phyloP scores from a whole-genome alignment of 2,329 filamentous ascomycete genomes.

The Elsinoe australis region DNA sequence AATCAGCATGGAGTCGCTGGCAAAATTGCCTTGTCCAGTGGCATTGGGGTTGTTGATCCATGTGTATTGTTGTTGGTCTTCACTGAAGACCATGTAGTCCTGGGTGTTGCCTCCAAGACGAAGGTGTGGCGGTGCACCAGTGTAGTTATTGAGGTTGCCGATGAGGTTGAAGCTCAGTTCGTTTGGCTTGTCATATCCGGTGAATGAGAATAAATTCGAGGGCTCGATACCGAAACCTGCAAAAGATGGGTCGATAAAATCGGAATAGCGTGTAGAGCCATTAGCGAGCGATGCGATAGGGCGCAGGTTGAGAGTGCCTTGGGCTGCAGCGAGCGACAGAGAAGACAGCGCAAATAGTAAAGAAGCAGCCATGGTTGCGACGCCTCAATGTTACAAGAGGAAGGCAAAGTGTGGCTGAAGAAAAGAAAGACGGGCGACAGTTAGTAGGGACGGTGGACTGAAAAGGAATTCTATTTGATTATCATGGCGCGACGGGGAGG shows the following conservation, averaged over 20 bases:
- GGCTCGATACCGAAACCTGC: slow-evolving; percentile 48
- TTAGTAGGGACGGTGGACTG: too few relatives aligned
- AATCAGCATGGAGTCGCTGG: slow-evolving; percentile 39
- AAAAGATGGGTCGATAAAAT: slow-evolving; percentile 37
- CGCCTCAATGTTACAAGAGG: too few relatives aligned
- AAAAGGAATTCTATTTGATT: too few relatives aligned
- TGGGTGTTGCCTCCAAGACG: slow-evolving; percentile 46
- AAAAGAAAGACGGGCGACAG: too few relatives aligned
- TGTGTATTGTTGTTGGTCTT: slow-evolving; percentile 31
- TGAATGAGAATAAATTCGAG: slow-evolving; percentile 47
- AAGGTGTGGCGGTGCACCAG: slow-evolving; percentile 43
- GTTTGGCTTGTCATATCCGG: slow-evolving; percentile 38
- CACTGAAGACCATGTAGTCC: slow-evolving; percentile 43
- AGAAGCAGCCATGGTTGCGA: too few relatives aligned
- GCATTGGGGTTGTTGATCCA: slow-evolving; percentile 30
- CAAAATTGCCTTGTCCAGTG: slow-evolving; percentile 36
- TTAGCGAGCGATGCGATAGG: not conserved
- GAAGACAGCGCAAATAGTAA: too few relatives aligned
- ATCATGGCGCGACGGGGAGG: too few relatives aligned
- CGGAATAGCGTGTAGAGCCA: not conserved
- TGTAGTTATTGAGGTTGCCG: slow-evolving; percentile 43
- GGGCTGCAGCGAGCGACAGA: slow-evolving; percentile 5
- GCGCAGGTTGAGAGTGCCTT: slow-evolving; percentile 1
- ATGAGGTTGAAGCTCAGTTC: slow-evolving; percentile 42
- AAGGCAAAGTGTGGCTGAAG: too few relatives aligned